A percentile compares a stretch with the other conserved stretches of the same genome.
phyloP scores from a whole-genome alignment of 176 grass and related monocot genomes.

The Puccinellia tenuiflora region DNA sequence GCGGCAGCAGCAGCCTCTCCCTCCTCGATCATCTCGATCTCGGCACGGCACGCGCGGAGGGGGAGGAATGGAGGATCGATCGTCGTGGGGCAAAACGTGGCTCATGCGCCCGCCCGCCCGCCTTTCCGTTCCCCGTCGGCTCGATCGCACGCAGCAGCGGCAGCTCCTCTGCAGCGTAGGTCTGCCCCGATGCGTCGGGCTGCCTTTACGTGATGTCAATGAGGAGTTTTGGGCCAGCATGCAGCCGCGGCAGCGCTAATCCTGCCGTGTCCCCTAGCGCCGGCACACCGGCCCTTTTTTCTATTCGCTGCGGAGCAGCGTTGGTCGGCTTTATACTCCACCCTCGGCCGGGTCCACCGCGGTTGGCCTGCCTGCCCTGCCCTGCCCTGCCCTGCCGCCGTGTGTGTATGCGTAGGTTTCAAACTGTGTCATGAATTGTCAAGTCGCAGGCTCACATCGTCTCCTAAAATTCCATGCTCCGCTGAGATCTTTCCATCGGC shows the following conservation, averaged over 20 bases:
- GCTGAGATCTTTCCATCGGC: background rate
- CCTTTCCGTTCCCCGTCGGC: background rate
- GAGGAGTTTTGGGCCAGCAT: background rate
- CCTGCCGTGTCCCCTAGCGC: slow-evolving; percentile 41
- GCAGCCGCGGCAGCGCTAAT: background rate
- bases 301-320: slow-evolving; percentile 35
- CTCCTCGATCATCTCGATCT: background rate
- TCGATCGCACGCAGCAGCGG: background rate
- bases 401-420: slow-evolving; percentile 5
- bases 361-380: background rate
- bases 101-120: background rate
- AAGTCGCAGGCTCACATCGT: background rate
- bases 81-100: slow-evolving; percentile 38
- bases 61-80: background rate
- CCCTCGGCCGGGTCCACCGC: background rate
- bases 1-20: background rate
- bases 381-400: background rate
- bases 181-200: background rate
- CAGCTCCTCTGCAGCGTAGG: no score
- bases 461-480: background rate
- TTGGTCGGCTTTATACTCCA: slow-evolving; percentile 45
- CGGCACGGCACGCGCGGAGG: background rate
- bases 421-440: slow-evolving; percentile 18
- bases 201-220: background rate
- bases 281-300: slow-evolving; percentile 8